Evolutionary conservation across 371 early-diverging fungal genomes (phyloP).

Genomic region (Haplosporangium sp.): DNA sequence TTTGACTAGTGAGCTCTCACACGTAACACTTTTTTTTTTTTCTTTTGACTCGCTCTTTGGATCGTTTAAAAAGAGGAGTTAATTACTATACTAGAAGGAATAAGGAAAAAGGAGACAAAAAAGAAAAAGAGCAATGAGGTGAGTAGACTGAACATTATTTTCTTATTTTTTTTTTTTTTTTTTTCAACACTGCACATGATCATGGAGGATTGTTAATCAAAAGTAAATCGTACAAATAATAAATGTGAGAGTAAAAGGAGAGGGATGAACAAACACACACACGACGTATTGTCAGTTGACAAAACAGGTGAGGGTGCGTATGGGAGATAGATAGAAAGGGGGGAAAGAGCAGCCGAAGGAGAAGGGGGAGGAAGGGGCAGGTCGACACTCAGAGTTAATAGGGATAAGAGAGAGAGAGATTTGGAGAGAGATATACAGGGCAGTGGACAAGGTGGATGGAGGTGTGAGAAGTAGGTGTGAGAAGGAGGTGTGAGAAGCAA

Average conservation of each 20-base stretch:
- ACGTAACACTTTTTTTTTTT: neutral
- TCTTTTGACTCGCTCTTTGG: neutral
- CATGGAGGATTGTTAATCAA: neutral
- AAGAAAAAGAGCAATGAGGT: neutral
- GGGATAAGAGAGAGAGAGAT: too few species aligned
- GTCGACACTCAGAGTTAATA: neutral
- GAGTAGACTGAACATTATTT: neutral
- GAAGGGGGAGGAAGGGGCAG: constrained; percentile 2
- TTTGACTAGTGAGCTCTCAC: constrained; percentile 3
- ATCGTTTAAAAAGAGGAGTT: neutral
- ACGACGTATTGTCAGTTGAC: constrained; percentile 11
- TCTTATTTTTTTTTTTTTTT: too few species aligned
- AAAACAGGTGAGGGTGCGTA: neutral
- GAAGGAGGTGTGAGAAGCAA: too few species aligned
- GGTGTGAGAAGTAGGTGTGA: too few species aligned
- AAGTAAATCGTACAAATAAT: neutral
- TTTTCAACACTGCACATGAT: too few species aligned
- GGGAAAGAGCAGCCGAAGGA: neutral
- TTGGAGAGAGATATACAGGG: too few species aligned
- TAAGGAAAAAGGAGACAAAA: neutral
- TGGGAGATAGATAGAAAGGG: neutral
- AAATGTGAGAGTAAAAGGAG: constrained; percentile 4
- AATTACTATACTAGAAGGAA: neutral
- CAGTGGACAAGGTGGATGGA: too few species aligned
- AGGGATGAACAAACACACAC: neutral